phyloP scores from a whole-genome alignment of 176 grass and related monocot genomes.

The Rhipidocladum racemiflorum region DNA sequence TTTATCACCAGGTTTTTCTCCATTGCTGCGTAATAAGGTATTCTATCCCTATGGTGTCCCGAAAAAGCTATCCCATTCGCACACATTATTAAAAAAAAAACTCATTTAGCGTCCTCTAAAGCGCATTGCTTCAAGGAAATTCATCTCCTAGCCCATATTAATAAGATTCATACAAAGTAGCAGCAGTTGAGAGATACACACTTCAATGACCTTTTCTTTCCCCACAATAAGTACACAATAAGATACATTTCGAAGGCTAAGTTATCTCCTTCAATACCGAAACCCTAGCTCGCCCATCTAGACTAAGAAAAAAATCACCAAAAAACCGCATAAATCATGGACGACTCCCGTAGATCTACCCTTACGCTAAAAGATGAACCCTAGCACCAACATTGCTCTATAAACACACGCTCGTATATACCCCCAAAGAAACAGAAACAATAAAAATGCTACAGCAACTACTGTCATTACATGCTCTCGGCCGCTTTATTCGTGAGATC shows the following conservation, averaged over 20 bases:
- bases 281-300: constrained; percentile 35
- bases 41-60: background rate
- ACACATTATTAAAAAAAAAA: background rate
- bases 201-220: background rate
- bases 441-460: background rate
- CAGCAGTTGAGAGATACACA: background rate
- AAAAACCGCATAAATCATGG: background rate
- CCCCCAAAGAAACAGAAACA: background rate
- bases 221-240: background rate
- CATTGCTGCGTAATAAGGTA: background rate
- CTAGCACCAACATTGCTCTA: constrained; percentile 16
- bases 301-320: background rate
- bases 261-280: background rate
- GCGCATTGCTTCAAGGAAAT: background rate
- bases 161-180: background rate
- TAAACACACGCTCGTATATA: background rate
- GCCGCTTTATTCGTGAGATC: constrained; percentile 42
- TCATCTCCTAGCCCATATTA: background rate
- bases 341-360: constrained; percentile 16
- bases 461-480: constrained; percentile 40
- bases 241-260: background rate
- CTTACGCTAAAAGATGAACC: background rate
- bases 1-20: constrained; percentile 46
- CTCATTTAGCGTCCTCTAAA: too few relatives aligned
- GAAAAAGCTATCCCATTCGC: background rate